Evolutionary conservation across 225 moss, liverwort and hornwort species (phyloP), one percentile per base, ranked within the genome.

Genomic region (Pseudisothecium myosuroides): DNA sequence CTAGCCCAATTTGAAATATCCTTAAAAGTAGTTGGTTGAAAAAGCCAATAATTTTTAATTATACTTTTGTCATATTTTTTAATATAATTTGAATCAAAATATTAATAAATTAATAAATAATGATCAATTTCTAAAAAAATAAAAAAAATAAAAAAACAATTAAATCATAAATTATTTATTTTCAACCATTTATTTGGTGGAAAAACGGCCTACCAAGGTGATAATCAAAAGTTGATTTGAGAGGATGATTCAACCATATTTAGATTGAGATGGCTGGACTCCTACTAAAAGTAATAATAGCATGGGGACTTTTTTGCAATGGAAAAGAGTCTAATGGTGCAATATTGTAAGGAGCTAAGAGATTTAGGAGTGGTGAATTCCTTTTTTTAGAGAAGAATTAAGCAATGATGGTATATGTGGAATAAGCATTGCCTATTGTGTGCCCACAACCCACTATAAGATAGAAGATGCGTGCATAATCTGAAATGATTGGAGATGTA

Each of bases 251-350:
- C 67, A 71, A 41, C 24, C 8, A 71, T 14, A 3, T 4, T 41
- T 13, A 0, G 8, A 8, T 1, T 26, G 4, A 41, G 8, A 26
- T 2, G 15, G 15, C 27, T 3, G 8, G 2, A 41, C 27, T 72
- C 8, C 26, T 72, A 43, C 2, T 0, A 13, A 4, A 72, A 39
- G 4, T 4, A 43, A 27, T 1, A 43, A 17, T 54, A 17, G 16
- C 15, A 2, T 71, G 27, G 15, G 2, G 43, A 43, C 15, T 43
- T 43, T 72, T 6, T 1, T 0, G 52, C 43, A 43, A 41, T 72
- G 16, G 9, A 6, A 2, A 9, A 72, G 27, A 14, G 72, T 5
- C 1, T 16, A 17, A 43, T 3, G 6, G 5, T 32, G 32, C 64
- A 16, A 31, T 32, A 8, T 1, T 32, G 2, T 9, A 32, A 32